Conservation (phyloP, 2,329 filamentous ascomycete genomes). For the Fusarium sp. region DNA sequence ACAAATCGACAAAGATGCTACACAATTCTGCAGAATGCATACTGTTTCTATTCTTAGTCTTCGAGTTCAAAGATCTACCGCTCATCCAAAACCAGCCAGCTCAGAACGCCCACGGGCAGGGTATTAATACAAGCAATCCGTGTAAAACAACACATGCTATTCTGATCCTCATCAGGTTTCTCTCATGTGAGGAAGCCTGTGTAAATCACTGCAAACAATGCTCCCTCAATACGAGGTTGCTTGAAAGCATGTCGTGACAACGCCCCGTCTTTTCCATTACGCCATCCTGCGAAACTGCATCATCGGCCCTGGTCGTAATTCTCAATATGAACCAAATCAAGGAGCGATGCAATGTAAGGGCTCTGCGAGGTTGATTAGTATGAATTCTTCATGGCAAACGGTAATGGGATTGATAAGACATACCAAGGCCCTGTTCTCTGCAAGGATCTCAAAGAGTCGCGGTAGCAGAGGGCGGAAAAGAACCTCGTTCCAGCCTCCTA, state of each 20-base stretch:
- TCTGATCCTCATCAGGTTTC: conserved; percentile 21
- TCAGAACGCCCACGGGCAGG: conserved; percentile 35
- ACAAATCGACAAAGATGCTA: neutral
- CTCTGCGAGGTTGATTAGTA: conserved; percentile 43
- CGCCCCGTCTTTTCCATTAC: conserved; percentile 19
- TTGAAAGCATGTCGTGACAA: conserved; percentile 1
- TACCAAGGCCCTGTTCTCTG: conserved; percentile 71
- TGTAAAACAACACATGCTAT: conserved; percentile 20
- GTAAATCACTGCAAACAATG: neutral
- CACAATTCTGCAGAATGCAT: neutral
- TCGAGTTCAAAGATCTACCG: conserved; percentile 9
- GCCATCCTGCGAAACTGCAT: conserved; percentile 3
- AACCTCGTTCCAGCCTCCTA: conserved; percentile 69
- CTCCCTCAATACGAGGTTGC: neutral
- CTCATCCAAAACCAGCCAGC: conserved; percentile 28
- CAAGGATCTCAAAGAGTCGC: conserved; percentile 73
- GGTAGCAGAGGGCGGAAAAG: conserved; percentile 72
- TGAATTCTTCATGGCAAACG: neutral
- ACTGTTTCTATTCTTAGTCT: neutral
- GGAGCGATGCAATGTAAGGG: conserved; percentile 51
- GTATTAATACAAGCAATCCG: conserved; percentile 40
- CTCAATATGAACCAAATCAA: conserved; percentile 49
- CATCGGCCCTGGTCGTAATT: conserved; percentile 39
- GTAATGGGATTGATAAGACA: conserved; percentile 34
- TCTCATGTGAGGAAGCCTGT: conserved; percentile 13